Evolutionary conservation across 192 early-diverging fungal species (phyloP).

Genomic region (Podila verticillata): DNA sequence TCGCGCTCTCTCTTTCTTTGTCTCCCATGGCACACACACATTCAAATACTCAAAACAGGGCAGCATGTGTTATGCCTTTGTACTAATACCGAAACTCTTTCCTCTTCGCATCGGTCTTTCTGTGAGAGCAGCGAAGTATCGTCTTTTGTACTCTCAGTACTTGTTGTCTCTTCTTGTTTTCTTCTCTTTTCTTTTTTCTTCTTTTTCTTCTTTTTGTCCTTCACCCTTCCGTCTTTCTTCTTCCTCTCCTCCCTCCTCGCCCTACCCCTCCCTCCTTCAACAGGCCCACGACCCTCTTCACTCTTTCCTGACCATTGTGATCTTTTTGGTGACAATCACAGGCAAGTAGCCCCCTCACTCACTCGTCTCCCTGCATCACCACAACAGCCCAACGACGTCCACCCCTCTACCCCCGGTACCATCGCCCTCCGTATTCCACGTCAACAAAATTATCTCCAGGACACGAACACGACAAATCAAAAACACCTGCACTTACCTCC

Average conservation of each 20-base stretch:
- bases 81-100: too few relatives aligned
- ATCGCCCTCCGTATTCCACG: too few relatives aligned
- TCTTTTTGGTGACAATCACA: slow-evolving; percentile 11
- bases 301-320: slow-evolving; percentile 10
- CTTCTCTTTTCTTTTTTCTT: not conserved
- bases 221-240: not conserved
- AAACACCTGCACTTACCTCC: too few relatives aligned
- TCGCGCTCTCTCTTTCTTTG: too few relatives aligned
- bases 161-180: not conserved
- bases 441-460: too few relatives aligned
- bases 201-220: slow-evolving; percentile 7
- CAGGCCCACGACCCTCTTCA: slow-evolving; percentile 16
- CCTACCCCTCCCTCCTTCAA: slow-evolving; percentile 37
- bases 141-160: too few relatives aligned
- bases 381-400: not conserved
- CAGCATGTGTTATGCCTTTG: too few relatives aligned
- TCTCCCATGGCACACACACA: too few relatives aligned
- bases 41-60: too few relatives aligned
- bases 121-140: too few relatives aligned
- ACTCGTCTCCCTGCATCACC: not conserved
- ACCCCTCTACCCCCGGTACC: not conserved
- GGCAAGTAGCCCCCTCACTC: slow-evolving; percentile 15
- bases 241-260: slow-evolving; percentile 1
- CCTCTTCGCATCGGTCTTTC: too few relatives aligned
- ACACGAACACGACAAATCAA: too few relatives aligned